Evolutionary conservation across 1,284 basidiomycete genomes (phyloP), one percentile per base, ranked within the genome.

Genomic region (Malassezia equina): DNA sequence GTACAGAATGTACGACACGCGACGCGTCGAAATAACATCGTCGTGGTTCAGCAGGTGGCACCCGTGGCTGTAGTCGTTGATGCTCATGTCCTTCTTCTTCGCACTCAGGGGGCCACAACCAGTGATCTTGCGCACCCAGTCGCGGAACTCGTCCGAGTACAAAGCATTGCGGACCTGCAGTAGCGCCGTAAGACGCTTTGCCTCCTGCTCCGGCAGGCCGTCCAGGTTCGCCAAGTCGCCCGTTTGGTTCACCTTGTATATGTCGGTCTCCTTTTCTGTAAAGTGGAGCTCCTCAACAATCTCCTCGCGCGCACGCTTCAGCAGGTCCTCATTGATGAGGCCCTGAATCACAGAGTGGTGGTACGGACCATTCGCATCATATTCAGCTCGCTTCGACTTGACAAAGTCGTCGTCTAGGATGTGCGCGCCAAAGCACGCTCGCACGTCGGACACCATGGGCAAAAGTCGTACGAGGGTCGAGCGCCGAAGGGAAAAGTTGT

Each of bases 231-330:
- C 87, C 23, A 98, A 83, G 77, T 98, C 93, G 59, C 93, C 93
- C 0, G 91, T 95, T 79, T 96, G 93, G 76, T 93, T 88, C 66
- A 98, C 66, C 82, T 90, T 93, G 83, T 96, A 98, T 64, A 98
- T 98, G 73, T 98, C 93, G 6, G 93, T 98, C 80, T 96, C 89
- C 78, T 95, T 98, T 77, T 90, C 86, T 7, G 89, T 85, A 76
- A 95, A 96, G 66, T 83, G 86, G 69, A 98, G 83, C 65, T 94
- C 84, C 40, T 80, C 79, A 62, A 90, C 78, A 65, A 90, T 80
- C 73, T 89, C 86, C 63, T 86, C 82, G 75, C 86, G 86, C 50
- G 88, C 86, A 28, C 80, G 79, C 59, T 78, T 78, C 51, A 93
- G 80, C 27, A 94, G 80, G 19, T 86, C 84, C 65, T 93, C 86